These are phyloP conservation scores for Aspergillus sp. DNA, from an alignment of 2,329 filamentous ascomycete genomes.

Conservation along the genomic window DNA sequence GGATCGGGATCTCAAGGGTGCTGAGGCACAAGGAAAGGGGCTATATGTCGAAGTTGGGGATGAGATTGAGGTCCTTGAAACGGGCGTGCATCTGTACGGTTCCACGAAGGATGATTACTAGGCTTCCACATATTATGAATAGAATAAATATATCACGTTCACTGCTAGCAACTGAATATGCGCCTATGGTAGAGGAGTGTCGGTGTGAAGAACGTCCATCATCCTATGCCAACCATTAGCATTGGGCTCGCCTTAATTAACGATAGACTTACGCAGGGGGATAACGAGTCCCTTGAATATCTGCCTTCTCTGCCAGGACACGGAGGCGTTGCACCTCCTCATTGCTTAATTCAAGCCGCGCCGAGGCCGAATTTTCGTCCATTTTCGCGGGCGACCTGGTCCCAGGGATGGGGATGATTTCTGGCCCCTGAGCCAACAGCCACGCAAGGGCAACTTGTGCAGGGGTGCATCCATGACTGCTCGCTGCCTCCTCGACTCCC, in stretches of 20 bases:
- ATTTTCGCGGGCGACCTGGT: background rate
- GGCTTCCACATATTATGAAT: too few species aligned
- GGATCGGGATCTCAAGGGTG: too few species aligned
- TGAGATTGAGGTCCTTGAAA: too few species aligned
- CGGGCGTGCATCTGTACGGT: too few species aligned
- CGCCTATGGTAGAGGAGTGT: background rate
- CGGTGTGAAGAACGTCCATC: background rate
- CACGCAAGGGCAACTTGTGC: conserved; percentile 64
- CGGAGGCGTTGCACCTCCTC: background rate
- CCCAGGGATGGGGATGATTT: conserved; percentile 9
- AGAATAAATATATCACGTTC: too few species aligned
- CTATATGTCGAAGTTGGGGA: too few species aligned
- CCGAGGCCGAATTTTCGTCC: conserved; percentile 3
- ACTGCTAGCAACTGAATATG: too few species aligned
- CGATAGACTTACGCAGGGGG: background rate
- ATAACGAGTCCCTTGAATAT: background rate
- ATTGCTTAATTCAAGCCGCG: background rate
- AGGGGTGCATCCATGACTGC: conserved; percentile 55
- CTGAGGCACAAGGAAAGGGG: too few species aligned
- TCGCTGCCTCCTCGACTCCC: conserved; percentile 50
- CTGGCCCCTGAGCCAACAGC: conserved; percentile 50
- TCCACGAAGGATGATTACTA: too few species aligned
- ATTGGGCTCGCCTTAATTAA: background rate
- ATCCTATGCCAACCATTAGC: background rate
- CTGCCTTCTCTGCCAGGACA: background rate